Evolutionary conservation across 768 basidiomycete species (phyloP), one percentile per base, ranked within the genome.

Genomic region (Russula sp.): DNA sequence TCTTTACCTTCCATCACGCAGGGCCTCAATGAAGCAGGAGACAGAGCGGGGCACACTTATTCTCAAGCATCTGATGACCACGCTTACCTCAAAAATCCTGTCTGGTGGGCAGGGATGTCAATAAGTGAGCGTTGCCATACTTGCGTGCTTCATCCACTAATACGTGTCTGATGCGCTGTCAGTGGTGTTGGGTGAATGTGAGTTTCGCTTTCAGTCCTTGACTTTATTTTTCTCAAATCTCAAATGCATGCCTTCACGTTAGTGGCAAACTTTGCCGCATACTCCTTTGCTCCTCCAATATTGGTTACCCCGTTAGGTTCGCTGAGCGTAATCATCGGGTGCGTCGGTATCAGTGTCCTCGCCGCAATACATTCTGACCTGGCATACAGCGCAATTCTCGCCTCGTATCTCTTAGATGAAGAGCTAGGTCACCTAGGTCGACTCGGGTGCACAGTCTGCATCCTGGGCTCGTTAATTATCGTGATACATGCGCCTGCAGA

Each of bases 261-360:
- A 90, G 87, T 88, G 64, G 89, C 90, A 61, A 91, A 91, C 77
- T 98, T 98, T 76, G 94, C 95, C 8, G 96, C 96, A 9, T 98
- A 98, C 73, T 91, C 94, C 0, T 99, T 98, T 70, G 97, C 97
- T 2, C 97, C 96, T 65, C 92, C 97, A 70, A 95, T 98, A 72
- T 81, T 99, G 61, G 94, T 99, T n/a, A 98, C 96, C 1, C 97
- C 97, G 1, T 77, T 99, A n/a, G 97, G 97, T 60, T 94, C 96
- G 24, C 80, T 97, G 49, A 95, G 92, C 73, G 97, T 99, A 14
- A 83, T 99, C 67, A 91, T 99, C 65, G 97, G 96, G 95, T 96
- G 70, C 64, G 87, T 77, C 13, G 30, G 57, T 55, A 14, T 13
- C 20, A 26, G 5, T 38, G 13, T 49, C 46, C 14, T 48, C 59